Conservation (phyloP, 176 grass and related monocot species). For the Rhipidocladum racemiflorum region DNA sequence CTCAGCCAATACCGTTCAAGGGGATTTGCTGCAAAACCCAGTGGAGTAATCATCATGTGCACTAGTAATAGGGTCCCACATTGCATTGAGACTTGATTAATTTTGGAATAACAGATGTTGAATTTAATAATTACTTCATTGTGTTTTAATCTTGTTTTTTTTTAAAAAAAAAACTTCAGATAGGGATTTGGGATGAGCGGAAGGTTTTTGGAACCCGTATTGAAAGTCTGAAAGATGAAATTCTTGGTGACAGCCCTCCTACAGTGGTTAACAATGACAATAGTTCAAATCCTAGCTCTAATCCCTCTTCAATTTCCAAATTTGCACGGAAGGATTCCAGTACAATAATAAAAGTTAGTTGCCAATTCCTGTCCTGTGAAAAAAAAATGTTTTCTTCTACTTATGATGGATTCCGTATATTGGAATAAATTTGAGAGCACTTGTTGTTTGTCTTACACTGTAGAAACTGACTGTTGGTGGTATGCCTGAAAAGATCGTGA, state of each 20-base stretch:
- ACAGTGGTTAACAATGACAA: slow-evolving; percentile 43
- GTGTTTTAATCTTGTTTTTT: background rate
- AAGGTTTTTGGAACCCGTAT: slow-evolving; percentile 87
- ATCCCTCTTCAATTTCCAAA: slow-evolving; percentile 64
- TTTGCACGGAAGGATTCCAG: slow-evolving; percentile 57
- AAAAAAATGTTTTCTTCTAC: slow-evolving; percentile 25
- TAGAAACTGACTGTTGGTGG: slow-evolving; percentile 94
- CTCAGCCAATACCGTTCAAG: background rate
- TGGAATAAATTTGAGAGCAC: slow-evolving; percentile 16
- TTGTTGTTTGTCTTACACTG: slow-evolving; percentile 38
- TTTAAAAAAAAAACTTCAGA: slow-evolving; percentile 38
- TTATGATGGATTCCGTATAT: slow-evolving; percentile 26
- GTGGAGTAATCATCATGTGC: background rate
- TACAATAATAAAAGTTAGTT: slow-evolving; percentile 77
- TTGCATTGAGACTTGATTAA: background rate
- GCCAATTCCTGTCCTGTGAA: slow-evolving; percentile 6
- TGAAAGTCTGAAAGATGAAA: slow-evolving; percentile 60
- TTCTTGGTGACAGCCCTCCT: slow-evolving; percentile 64
- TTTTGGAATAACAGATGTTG: background rate
- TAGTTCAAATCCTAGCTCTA: slow-evolving; percentile 55
- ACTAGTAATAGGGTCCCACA: background rate
- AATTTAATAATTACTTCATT: slow-evolving; percentile 3
- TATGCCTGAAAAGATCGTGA: slow-evolving; percentile 91
- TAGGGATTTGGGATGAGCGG: slow-evolving; percentile 94
- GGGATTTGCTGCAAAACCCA: background rate